Conservation (phyloP, 176 grass and related monocot genomes). For the Oryza australiensis region DNA sequence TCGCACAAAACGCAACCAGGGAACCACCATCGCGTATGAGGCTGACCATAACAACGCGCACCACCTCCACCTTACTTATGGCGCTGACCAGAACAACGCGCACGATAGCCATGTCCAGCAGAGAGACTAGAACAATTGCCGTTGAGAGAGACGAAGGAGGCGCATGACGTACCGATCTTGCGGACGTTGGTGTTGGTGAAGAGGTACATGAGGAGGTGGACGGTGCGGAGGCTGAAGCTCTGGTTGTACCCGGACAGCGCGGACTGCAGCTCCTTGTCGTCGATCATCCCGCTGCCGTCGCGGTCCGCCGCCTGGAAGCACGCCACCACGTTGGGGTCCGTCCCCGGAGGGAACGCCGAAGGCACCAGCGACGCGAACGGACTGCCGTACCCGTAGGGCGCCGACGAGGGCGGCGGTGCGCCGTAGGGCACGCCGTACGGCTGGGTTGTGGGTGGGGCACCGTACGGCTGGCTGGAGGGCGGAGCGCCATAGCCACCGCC, state of each 20-base stretch:
- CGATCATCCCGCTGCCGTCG: slow-evolving; percentile 87
- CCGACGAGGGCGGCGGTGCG: not conserved
- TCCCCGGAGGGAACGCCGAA: slow-evolving; percentile 70
- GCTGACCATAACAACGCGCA: not conserved
- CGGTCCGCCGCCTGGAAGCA: slow-evolving; percentile 93
- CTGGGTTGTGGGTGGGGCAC: too few species aligned
- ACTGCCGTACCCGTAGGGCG: slow-evolving; percentile 35
- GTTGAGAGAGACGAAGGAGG: not conserved
- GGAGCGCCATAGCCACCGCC: not conserved
- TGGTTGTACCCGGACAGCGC: slow-evolving; percentile 80
- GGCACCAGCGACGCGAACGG: slow-evolving; percentile 77
- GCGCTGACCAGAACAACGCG: not conserved
- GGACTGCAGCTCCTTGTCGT: slow-evolving; percentile 94
- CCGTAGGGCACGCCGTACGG: slow-evolving; percentile 22
- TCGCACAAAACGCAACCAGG: too few species aligned
- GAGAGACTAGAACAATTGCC: not conserved
- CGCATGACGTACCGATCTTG: slow-evolving; percentile 61
- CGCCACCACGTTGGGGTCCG: slow-evolving; percentile 87
- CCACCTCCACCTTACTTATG: not conserved
- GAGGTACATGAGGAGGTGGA: slow-evolving; percentile 96
- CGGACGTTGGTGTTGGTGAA: slow-evolving; percentile 87
- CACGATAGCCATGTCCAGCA: not conserved
- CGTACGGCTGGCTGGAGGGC: not conserved
- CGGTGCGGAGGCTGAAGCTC: slow-evolving; percentile 88
- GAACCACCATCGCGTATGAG: not conserved